phyloP scores from a whole-genome alignment of 306 rosid species.

The Erythrophleum fordii region DNA sequence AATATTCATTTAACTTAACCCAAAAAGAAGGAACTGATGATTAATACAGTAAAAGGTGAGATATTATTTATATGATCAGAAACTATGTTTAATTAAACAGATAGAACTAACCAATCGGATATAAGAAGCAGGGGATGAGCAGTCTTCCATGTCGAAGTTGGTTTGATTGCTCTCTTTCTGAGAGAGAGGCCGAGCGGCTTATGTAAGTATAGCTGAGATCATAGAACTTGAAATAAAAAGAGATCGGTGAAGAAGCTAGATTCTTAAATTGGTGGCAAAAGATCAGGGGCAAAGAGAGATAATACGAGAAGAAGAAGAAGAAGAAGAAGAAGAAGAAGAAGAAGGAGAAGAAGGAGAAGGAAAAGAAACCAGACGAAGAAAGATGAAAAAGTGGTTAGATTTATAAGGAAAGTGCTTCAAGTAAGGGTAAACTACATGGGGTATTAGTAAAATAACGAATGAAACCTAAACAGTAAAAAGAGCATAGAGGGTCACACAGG shows the following conservation, averaged over 20 bases:
- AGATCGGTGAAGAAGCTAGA: constrained; percentile 12
- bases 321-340: neutral
- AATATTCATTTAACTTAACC: neutral
- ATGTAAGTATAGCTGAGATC: neutral
- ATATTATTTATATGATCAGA: neutral
- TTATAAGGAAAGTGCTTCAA: constrained; percentile 32
- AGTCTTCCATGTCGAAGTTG: constrained; percentile 55
- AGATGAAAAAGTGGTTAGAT: constrained; percentile 37
- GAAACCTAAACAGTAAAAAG: neutral
- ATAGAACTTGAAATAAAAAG: neutral
- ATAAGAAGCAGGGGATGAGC: constrained; percentile 73
- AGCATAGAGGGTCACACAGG: neutral
- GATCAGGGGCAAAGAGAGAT: constrained; percentile 11
- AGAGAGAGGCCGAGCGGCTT: neutral
- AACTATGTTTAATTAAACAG: neutral
- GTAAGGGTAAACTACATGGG: neutral
- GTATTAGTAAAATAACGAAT: neutral
- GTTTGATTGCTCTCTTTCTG: neutral
- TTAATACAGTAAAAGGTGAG: neutral
- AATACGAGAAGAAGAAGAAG: neutral
- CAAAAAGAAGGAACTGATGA: neutral
- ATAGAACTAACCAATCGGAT: constrained; percentile 71
- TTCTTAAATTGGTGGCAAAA: constrained; percentile 5
- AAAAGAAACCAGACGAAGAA: constrained; percentile 15
- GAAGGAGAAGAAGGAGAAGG: too few relatives aligned